A percentile compares a stretch with the other conserved stretches of the same genome.
phyloP scores from a whole-genome alignment of 116 monocot genomes.

The Phalaenopsis hybrid region DNA sequence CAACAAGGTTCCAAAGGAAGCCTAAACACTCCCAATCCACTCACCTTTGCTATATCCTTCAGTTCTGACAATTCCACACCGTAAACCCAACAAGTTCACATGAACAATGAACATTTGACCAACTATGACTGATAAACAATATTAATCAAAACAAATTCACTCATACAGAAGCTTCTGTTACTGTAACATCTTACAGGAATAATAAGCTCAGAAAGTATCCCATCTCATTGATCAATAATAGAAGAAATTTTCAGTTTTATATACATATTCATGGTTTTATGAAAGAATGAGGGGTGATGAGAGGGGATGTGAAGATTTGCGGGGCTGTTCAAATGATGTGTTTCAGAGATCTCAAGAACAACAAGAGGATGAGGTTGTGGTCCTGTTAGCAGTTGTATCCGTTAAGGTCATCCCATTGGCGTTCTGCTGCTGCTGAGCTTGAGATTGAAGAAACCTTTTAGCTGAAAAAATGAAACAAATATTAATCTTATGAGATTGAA shows the following conservation, averaged over 20 bases:
- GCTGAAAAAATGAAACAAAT: conserved; percentile 31
- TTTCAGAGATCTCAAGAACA: conserved; percentile 28
- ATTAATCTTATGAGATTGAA: neutral
- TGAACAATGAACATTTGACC: too few relatives aligned
- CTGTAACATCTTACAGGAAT: neutral
- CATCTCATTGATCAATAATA: neutral
- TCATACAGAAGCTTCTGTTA: neutral
- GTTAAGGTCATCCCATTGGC: conserved; percentile 55
- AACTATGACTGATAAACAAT: neutral
- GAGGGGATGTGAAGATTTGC: neutral
- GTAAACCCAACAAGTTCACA: too few relatives aligned
- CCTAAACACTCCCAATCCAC: too few relatives aligned
- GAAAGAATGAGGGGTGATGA: conserved; percentile 3
- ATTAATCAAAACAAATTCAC: neutral
- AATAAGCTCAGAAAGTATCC: neutral
- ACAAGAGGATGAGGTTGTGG: conserved; percentile 26
- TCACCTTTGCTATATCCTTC: too few relatives aligned
- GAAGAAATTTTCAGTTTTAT: neutral
- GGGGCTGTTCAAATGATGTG: neutral
- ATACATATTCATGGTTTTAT: neutral
- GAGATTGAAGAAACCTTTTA: conserved; percentile 41
- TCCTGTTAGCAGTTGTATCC: conserved; percentile 24
- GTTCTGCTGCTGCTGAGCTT: conserved; percentile 40
- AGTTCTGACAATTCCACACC: too few relatives aligned
- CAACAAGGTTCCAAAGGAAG: too few relatives aligned